Evolutionary conservation across 768 basidiomycete genomes (phyloP).

Genomic region (Amanita pseudoporphyria): DNA sequence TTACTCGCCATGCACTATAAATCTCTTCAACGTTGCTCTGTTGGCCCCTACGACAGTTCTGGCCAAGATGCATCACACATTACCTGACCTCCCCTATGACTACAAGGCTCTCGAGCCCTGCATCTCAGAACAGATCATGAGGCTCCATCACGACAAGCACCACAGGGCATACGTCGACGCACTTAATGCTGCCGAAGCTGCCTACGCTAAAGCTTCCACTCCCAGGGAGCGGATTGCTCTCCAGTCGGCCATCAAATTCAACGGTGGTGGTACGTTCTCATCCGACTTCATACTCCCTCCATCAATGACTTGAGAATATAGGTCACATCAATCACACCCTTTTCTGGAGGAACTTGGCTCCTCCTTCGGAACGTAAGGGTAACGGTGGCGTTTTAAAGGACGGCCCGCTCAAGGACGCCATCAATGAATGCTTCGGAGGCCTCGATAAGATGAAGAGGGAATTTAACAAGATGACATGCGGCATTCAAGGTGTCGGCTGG

Average conservation of each 20-base stretch:
- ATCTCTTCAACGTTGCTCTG: neutral
- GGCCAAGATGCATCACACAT: conserved; percentile 35
- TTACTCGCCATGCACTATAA: too few relatives aligned
- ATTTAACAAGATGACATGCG: conserved; percentile 78
- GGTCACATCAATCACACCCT: conserved; percentile 92
- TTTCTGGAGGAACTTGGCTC: conserved; percentile 93
- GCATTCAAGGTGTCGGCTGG: conserved; percentile 91
- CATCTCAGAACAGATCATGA: conserved; percentile 90
- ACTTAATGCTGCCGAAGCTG: conserved; percentile 81
- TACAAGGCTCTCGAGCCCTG: conserved; percentile 90
- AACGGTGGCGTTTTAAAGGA: conserved; percentile 48
- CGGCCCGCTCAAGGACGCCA: conserved; percentile 62
- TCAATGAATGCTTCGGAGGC: conserved; percentile 54
- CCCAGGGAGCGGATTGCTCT: conserved; percentile 81
- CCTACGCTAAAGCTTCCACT: conserved; percentile 54
- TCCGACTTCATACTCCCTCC: neutral
- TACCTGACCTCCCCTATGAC: conserved; percentile 67
- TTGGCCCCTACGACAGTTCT: too few relatives aligned
- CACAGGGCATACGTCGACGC: conserved; percentile 92
- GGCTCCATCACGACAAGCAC: conserved; percentile 89
- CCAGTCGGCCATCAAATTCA: conserved; percentile 89
- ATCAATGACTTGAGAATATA: conserved; percentile 15
- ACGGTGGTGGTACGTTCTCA: conserved; percentile 72
- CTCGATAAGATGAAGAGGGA: conserved; percentile 67
- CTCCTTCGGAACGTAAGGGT: conserved; percentile 45